Evolutionary conservation across 805 yeast genomes (phyloP), one percentile per base, ranked within the genome.

Genomic region (Saccharomycopsis selenospora): DNA sequence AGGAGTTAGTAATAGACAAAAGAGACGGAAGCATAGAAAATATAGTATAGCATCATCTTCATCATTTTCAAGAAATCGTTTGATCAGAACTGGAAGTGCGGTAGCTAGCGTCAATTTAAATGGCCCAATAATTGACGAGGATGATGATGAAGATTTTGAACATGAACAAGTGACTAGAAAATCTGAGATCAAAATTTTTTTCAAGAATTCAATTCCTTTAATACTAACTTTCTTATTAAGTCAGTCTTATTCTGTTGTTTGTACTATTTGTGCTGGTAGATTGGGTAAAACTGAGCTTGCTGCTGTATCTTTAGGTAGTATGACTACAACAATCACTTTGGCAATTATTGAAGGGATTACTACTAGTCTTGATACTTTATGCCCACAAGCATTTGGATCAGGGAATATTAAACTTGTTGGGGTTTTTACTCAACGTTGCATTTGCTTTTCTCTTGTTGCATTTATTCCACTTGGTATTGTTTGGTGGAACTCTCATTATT

Each of bases 311-410:
- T 68, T 86, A 60, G 91, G 88, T 1, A 76, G 86, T 0, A 86
- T 85, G 89, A 85, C 93, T 1, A 84, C 87, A 1, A 82, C 82
- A 55, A 84, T 86, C 53, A 82, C 91, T 0, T 78, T 83, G 56
- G 87, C 95, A 0, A 71, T 85, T 28, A 80, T 85, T 57, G 91
- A 85, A 60, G 95, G 95, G 25, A 75, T 86, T 45, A 80, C 93
- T 0, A 85, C 95, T 0, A 83, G 89, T 43, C 69, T 86, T 51
- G 95, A 86, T 60, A 85, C 95, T 0, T 68, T 86, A 30, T 84
- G 93, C 59, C 83, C 95, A 1, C 95, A 86, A 63, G 91, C 95
- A 0, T 86, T 76, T 62, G 95, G 95, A 6, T 84, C 93, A 4
- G 84, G 83, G 20, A 76, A 81, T 49, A 73, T 71, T 52, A 71